phyloP scores from a whole-genome alignment of 768 basidiomycete species.

The Mycena amicta region DNA sequence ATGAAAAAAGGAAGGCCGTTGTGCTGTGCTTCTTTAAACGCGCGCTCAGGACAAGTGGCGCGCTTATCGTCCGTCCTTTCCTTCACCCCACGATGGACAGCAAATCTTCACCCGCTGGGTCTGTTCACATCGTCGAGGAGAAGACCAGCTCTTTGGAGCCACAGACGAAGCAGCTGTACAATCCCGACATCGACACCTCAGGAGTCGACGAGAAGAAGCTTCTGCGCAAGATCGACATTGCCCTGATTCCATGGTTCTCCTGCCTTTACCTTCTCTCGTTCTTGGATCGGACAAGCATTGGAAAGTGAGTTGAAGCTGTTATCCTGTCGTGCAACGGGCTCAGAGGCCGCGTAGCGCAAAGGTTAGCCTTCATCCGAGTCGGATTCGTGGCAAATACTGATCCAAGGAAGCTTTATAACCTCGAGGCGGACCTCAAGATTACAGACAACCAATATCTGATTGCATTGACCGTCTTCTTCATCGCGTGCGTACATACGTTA shows the following conservation, averaged over 20 bases:
- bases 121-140: conserved; percentile 14
- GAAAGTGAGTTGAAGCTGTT: conserved; percentile 57
- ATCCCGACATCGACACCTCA: conserved; percentile 54
- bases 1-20: too few species aligned
- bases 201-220: conserved; percentile 57
- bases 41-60: too few species aligned
- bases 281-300: conserved; percentile 66
- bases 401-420: conserved; percentile 54
- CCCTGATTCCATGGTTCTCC: conserved; percentile 75
- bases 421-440: conserved; percentile 59
- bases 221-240: conserved; percentile 62
- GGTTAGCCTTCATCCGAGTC: too few species aligned
- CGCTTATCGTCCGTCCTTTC: too few species aligned
- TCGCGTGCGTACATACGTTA: conserved; percentile 12
- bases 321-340: too few species aligned
- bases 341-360: too few species aligned
- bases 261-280: conserved; percentile 77
- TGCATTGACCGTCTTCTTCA: conserved; percentile 73
- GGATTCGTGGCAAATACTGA: too few species aligned
- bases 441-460: conserved; percentile 67
- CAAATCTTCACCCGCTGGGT: conserved; percentile 8
- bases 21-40: too few species aligned
- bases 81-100: conserved; percentile 12
- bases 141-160: conserved; percentile 8
- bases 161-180: conserved; percentile 38